A percentile compares a stretch with the other conserved stretches of the same genome.
Evolutionary conservation across 495 filamentous ascomycete species (phyloP).

Genomic region (Penicillium roqueforti): DNA sequence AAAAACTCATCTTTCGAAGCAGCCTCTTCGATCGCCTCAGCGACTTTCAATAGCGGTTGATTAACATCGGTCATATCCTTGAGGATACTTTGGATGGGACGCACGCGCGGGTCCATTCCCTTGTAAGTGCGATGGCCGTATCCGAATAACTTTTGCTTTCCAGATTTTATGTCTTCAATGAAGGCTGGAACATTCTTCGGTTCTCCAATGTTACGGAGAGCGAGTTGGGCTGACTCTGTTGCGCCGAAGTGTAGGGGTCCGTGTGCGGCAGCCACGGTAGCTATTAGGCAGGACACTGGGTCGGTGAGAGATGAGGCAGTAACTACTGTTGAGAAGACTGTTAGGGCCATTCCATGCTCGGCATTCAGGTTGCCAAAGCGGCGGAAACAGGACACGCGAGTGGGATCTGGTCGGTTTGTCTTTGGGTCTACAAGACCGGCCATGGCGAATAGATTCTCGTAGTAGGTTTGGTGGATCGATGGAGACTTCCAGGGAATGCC

Average conservation of each 20-base stretch:
- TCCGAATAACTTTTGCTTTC: constrained; percentile 52
- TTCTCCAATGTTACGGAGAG: constrained; percentile 42
- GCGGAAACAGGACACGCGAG: constrained; percentile 29
- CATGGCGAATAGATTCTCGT: constrained; percentile 37
- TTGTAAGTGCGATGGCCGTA: constrained; percentile 58
- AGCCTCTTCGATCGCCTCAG: constrained; percentile 46
- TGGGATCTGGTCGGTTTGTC: constrained; percentile 16
- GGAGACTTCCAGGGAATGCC: constrained; percentile 21
- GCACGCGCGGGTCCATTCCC: constrained; percentile 48
- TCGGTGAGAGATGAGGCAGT: constrained; percentile 35
- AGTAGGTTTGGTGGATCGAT: constrained; percentile 22
- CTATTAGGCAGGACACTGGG: constrained; percentile 41
- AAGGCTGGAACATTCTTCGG: constrained; percentile 44
- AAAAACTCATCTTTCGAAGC: constrained; percentile 53
- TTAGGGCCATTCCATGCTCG: constrained; percentile 35
- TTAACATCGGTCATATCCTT: constrained; percentile 32
- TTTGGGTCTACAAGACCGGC: constrained; percentile 20
- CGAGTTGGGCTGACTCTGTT: constrained; percentile 52
- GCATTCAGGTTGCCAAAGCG: constrained; percentile 33
- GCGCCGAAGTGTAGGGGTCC: constrained; percentile 58
- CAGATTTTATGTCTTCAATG: constrained; percentile 48
- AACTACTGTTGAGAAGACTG: constrained; percentile 31
- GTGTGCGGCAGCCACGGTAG: constrained; percentile 46
- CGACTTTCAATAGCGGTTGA: constrained; percentile 47
- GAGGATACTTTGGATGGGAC: constrained; percentile 45